These are phyloP conservation scores for Penicillium fimorum DNA, from an alignment of 495 filamentous ascomycete genomes.

Conservation along the genomic window DNA sequence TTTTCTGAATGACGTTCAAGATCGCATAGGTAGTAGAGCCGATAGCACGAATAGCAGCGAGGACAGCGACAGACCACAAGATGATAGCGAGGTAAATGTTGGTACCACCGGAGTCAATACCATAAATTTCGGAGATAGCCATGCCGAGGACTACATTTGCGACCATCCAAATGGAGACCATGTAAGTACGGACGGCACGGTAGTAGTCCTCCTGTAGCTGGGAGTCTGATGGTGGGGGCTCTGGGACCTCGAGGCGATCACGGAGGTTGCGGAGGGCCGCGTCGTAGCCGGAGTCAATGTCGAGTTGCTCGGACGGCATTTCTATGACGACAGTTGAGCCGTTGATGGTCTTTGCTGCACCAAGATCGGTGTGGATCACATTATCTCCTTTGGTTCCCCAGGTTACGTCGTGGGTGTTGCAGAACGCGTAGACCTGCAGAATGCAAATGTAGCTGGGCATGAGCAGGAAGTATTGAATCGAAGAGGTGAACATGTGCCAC, in stretches of 20 bases:
- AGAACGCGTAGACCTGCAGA: conserved; percentile 97
- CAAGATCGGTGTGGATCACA: conserved; percentile 85
- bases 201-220: conserved; percentile 99
- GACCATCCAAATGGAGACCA: conserved; percentile 96
- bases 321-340: conserved; percentile 73
- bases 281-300: conserved; percentile 98
- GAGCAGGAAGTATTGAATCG: conserved; percentile 90
- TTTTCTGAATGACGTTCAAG: conserved; percentile 75
- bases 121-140: conserved; percentile 88
- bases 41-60: conserved; percentile 81
- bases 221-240: conserved; percentile 58
- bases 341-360: conserved; percentile 70
- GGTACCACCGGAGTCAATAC: conserved; percentile 58
- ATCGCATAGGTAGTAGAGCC: conserved; percentile 80
- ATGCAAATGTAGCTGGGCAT: conserved; percentile 95
- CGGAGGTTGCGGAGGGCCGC: conserved; percentile 94
- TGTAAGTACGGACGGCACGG: conserved; percentile 94
- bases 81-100: conserved; percentile 94
- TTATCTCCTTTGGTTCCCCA: conserved; percentile 99
- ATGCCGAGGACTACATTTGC: conserved; percentile 90
- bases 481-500: conserved; percentile 98
- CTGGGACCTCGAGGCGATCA: conserved; percentile 81
- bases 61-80: conserved; percentile 83
- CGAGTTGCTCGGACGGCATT: conserved; percentile 96
- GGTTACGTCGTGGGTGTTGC: conserved; percentile 98